phyloP scores from a whole-genome alignment of 805 yeast genomes.

The Danielia oregonensis region DNA sequence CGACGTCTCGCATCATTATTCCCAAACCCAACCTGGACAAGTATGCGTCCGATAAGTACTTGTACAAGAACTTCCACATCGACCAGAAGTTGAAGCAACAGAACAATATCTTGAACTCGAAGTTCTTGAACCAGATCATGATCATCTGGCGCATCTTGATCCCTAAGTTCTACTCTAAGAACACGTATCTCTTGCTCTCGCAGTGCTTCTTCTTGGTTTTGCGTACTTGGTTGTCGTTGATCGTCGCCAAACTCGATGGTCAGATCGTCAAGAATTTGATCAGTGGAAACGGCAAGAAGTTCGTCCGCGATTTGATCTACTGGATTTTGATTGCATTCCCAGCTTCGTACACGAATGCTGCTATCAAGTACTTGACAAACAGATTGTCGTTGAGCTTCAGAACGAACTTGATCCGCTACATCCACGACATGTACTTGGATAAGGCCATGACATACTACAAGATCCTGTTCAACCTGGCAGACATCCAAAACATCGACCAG shows the following conservation, averaged over 20 bases:
- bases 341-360: constrained; percentile 87
- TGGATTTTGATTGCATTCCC: constrained; percentile 93
- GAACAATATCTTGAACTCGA: constrained; percentile 45
- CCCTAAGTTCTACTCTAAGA: constrained; percentile 69
- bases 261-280: constrained; percentile 87
- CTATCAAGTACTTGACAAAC: constrained; percentile 75
- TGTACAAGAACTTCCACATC: constrained; percentile 45
- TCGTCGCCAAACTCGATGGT: constrained; percentile 88
- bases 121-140: constrained; percentile 65
- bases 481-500: constrained; percentile 72
- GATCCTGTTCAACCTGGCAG: constrained; percentile 54
- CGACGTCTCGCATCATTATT: constrained; percentile 38
- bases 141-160: constrained; percentile 79
- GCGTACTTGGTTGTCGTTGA: constrained; percentile 81
- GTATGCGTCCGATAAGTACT: constrained; percentile 53
- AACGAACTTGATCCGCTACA: constrained; percentile 75
- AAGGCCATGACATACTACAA: constrained; percentile 80
- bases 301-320: constrained; percentile 70
- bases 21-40: constrained; percentile 46
- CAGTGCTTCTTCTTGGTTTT: constrained; percentile 73
- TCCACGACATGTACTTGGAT: constrained; percentile 87
- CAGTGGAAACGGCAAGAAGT: constrained; percentile 71
- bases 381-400: constrained; percentile 80
- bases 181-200: constrained; percentile 58
- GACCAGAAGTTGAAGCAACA: constrained; percentile 28